Conservation (phyloP, 140 eudicot genomes). For the Anethum foeniculum region DNA sequence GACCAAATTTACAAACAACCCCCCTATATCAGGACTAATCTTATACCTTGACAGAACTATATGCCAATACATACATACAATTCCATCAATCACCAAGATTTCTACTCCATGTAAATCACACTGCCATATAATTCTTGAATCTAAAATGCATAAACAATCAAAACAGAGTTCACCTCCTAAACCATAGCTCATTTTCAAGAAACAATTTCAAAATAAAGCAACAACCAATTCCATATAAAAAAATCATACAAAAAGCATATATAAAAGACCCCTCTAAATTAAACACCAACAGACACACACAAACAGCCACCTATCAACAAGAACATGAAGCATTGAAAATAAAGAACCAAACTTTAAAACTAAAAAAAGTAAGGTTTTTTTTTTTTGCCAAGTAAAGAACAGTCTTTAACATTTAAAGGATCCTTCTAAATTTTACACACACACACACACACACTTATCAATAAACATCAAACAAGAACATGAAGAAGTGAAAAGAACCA, state of each 20-base stretch:
- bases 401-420: not conserved
- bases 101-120: not conserved
- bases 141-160: conserved; percentile 6
- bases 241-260: not conserved
- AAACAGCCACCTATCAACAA: not conserved
- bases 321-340: not conserved
- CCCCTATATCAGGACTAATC: not conserved
- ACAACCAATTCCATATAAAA: not conserved
- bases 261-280: not conserved
- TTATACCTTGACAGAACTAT: not conserved
- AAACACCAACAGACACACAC: not conserved
- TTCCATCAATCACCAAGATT: not conserved
- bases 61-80: not conserved
- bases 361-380: not conserved
- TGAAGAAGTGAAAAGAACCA: not conserved
- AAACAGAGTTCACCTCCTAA: not conserved
- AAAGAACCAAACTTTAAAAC: not conserved
- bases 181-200: not conserved
- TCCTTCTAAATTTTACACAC: not conserved
- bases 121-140: not conserved
- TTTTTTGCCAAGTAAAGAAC: not conserved
- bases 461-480: not conserved
- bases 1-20: conserved; percentile 18
- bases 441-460: not conserved
- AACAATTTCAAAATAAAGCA: not conserved